Conservation (phyloP, 176 grass and related monocot species). For the Pharus latifolius region DNA sequence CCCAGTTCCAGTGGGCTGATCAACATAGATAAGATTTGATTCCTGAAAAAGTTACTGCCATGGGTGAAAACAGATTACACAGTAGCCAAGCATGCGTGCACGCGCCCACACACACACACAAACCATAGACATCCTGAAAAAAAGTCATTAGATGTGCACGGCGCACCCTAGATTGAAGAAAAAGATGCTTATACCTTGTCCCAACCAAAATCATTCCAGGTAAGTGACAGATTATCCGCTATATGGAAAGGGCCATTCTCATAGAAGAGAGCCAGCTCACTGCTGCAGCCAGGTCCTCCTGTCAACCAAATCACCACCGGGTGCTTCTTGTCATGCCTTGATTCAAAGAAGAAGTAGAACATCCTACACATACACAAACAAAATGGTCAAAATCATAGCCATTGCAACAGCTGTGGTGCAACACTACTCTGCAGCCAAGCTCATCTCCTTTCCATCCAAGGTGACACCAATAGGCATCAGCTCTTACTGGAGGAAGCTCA, state of each 20-base stretch:
- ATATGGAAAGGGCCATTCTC: slow-evolving; percentile 79
- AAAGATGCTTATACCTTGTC: slow-evolving; percentile 39
- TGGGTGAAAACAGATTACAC: neutral
- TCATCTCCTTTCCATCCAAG: no score
- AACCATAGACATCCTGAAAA: no score
- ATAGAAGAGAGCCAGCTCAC: slow-evolving; percentile 89
- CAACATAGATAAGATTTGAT: slow-evolving; percentile 78
- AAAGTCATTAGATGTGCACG: no score
- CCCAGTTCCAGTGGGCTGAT: slow-evolving; percentile 92
- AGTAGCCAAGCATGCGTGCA: no score
- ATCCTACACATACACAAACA: slow-evolving; percentile 20
- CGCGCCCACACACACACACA: no score
- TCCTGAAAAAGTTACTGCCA: slow-evolving; percentile 25
- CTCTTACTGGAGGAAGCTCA: no score
- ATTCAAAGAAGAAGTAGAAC: slow-evolving; percentile 97
- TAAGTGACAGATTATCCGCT: slow-evolving; percentile 52
- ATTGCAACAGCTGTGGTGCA: no score
- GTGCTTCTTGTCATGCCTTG: slow-evolving; percentile 42
- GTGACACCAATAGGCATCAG: no score
- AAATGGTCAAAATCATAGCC: neutral
- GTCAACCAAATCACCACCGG: slow-evolving; percentile 92
- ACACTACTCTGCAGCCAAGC: no score
- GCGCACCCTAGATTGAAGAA: neutral
- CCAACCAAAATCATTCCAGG: slow-evolving; percentile 88
- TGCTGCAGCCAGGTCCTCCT: slow-evolving; percentile 85